Conservation (phyloP, 2,329 filamentous ascomycete species). For the Aurifilum marmelostoma region DNA sequence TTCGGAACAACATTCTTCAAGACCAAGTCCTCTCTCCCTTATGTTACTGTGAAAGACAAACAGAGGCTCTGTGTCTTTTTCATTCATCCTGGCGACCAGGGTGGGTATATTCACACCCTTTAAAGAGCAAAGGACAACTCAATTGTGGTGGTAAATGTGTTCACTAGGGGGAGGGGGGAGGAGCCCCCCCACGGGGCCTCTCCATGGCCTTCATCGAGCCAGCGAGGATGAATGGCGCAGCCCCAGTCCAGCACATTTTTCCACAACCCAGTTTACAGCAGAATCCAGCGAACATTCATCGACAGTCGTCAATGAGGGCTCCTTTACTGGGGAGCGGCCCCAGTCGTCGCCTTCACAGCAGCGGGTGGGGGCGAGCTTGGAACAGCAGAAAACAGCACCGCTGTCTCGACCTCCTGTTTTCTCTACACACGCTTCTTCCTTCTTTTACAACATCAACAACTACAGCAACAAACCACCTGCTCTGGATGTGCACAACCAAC, state of each 20-base stretch:
- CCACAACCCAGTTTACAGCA: background rate
- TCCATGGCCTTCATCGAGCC: background rate
- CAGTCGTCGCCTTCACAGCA: background rate
- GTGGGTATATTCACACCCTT: background rate
- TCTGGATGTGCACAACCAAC: background rate
- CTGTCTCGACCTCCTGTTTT: conserved; percentile 16
- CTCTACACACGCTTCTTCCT: conserved; percentile 18
- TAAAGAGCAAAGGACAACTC: background rate
- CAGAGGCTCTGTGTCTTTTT: background rate
- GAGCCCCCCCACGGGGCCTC: background rate
- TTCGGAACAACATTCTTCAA: background rate
- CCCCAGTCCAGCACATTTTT: background rate
- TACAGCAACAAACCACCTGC: conserved; percentile 4
- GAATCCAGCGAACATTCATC: background rate
- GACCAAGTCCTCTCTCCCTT: background rate
- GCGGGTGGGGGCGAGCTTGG: conserved; percentile 7
- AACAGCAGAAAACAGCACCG: conserved; percentile 12
- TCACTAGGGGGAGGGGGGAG: background rate
- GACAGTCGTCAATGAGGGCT: background rate
- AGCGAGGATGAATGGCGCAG: conserved; percentile 5
- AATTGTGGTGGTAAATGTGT: background rate
- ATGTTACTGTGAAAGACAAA: background rate
- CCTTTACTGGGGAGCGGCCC: background rate
- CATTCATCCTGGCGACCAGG: background rate
- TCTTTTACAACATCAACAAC: no score